These are phyloP conservation scores for Keithomyces neogunnii DNA, from an alignment of 2,329 filamentous ascomycete species.

Conservation along the genomic window DNA sequence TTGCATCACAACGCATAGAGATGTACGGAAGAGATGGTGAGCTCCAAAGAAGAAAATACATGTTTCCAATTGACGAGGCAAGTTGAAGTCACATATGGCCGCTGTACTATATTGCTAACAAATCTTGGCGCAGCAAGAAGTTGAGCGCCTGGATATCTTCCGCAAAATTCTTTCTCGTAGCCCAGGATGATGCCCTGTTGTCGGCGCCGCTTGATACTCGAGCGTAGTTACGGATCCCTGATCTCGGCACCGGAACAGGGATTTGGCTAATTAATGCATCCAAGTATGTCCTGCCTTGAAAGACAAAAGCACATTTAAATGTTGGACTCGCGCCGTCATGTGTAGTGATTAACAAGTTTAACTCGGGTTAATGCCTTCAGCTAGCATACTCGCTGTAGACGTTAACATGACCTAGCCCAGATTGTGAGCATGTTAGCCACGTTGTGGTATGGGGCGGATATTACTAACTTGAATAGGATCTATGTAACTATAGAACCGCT, in stretches of 20 bases:
- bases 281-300: slow-evolving; percentile 3
- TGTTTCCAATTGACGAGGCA: not conserved
- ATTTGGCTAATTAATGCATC: slow-evolving; percentile 4
- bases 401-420: slow-evolving; percentile 18
- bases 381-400: slow-evolving; percentile 16
- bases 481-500: slow-evolving; percentile 45
- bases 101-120: not conserved
- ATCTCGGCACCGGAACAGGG: slow-evolving; percentile 48
- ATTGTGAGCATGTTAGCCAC: slow-evolving; percentile 10
- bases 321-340: not conserved
- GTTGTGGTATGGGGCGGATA: not conserved
- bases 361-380: too few species aligned
- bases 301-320: not conserved
- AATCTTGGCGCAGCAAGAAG: slow-evolving; percentile 43
- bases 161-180: slow-evolving; percentile 60
- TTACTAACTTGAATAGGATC: slow-evolving; percentile 39
- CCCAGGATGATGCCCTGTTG: slow-evolving; percentile 35
- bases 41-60: not conserved
- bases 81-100: not conserved
- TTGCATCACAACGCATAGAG: not conserved
- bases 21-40: not conserved
- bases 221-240: slow-evolving; percentile 34
- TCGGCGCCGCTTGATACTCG: slow-evolving; percentile 2
- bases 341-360: not conserved
- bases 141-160: slow-evolving; percentile 68